These are phyloP conservation scores for Globisporangium polare DNA, from an alignment of 352 stramenopile species.

Conservation along the genomic window DNA sequence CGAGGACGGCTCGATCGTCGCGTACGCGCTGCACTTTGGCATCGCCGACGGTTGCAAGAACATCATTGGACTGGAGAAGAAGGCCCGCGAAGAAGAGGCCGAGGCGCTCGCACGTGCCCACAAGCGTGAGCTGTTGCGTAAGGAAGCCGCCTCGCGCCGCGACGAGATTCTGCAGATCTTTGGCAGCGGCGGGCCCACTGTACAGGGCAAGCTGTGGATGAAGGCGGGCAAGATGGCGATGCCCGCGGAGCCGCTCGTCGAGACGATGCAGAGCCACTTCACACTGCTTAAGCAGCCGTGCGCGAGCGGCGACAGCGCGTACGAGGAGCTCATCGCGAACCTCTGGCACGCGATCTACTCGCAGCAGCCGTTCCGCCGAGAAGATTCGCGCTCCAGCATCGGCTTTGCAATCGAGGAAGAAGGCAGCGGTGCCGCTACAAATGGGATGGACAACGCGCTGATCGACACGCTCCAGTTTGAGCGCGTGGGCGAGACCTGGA, in stretches of 20 bases:
- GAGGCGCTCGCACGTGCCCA: constrained; percentile 71
- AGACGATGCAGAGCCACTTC: constrained; percentile 67
- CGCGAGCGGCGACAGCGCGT: constrained; percentile 50
- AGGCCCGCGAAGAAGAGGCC: constrained; percentile 72
- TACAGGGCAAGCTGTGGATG: constrained; percentile 43
- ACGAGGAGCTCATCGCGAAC: constrained; percentile 54
- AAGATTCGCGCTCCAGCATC: constrained; percentile 17
- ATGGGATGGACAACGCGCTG: not conserved
- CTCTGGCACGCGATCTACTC: constrained; percentile 73
- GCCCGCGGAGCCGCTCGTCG: constrained; percentile 47
- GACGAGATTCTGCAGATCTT: constrained; percentile 53
- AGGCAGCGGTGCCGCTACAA: constrained; percentile 4
- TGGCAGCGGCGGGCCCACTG: constrained; percentile 24
- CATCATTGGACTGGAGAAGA: constrained; percentile 60
- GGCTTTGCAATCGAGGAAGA: constrained; percentile 17
- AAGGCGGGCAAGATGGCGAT: constrained; percentile 49
- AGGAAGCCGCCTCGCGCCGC: constrained; percentile 36
- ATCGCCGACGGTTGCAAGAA: constrained; percentile 75
- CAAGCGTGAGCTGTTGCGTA: constrained; percentile 61
- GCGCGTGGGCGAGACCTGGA: constrained; percentile 71
- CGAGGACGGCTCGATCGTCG: constrained; percentile 70
- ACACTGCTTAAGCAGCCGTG: constrained; percentile 67
- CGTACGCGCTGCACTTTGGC: constrained; percentile 80
- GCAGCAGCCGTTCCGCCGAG: constrained; percentile 31
- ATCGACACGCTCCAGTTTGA: constrained; percentile 39